phyloP scores from a whole-genome alignment of 129 eudicot genomes.

The Chrysanthemum seticuspe region DNA sequence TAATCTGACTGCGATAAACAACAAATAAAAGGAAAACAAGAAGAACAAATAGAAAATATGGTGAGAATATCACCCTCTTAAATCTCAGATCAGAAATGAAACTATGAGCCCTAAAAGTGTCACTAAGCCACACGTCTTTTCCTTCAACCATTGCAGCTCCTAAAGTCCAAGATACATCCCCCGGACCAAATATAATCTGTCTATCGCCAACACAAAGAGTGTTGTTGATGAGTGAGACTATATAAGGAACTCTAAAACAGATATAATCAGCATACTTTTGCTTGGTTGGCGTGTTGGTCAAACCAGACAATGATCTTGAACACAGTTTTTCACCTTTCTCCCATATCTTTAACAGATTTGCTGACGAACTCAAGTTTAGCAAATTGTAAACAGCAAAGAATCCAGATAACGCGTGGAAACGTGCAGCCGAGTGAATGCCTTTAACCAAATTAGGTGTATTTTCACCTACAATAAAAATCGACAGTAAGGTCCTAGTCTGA shows the following conservation, averaged over 20 bases:
- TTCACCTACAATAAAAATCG: slow-evolving; percentile 43
- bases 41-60: slow-evolving; percentile 46
- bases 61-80: slow-evolving; percentile 40
- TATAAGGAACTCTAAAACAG: slow-evolving; percentile 75
- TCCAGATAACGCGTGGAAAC: slow-evolving; percentile 84
- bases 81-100: slow-evolving; percentile 20
- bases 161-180: slow-evolving; percentile 84
- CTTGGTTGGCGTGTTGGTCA: slow-evolving; percentile 26
- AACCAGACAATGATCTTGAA: slow-evolving; percentile 48
- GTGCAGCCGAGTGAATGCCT: slow-evolving; percentile 33
- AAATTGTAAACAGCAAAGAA: slow-evolving; percentile 71
- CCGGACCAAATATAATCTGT: slow-evolving; percentile 79
- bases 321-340: slow-evolving; percentile 63
- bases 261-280: slow-evolving; percentile 41
- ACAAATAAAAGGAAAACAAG: slow-evolving; percentile 46
- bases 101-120: slow-evolving; percentile 13
- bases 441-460: slow-evolving; percentile 30
- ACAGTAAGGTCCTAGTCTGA: neutral
- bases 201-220: slow-evolving; percentile 58
- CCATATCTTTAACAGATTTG: slow-evolving; percentile 60
- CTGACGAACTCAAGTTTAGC: slow-evolving; percentile 53
- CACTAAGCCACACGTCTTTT: slow-evolving; percentile 38
- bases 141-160: slow-evolving; percentile 88
- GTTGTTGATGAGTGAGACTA: slow-evolving; percentile 61
- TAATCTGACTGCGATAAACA: slow-evolving; percentile 67